Base-by-base conservation (phyloP, 352 stramenopile species). In the Sclerospora graminicola region DNA sequence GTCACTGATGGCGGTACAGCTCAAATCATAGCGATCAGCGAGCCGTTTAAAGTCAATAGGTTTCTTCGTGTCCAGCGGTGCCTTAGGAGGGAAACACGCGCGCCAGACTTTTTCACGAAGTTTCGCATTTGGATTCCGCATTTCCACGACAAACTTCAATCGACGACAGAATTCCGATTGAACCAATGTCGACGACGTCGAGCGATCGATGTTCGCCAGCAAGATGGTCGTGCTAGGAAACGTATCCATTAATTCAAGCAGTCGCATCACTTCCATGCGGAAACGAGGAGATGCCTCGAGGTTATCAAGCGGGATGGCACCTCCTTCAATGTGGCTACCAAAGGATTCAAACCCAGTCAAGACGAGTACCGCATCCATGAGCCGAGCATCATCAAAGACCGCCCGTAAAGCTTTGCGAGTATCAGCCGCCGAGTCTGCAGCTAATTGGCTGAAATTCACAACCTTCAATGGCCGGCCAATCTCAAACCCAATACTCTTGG, bases 341-440 rank as follows among this genome's bases (percentile, higher is more conserved):
- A 94, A 89, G 21, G 80, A 79, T 59, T 95, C 83, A 34, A 95
- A 93, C 26, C 81, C 83, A 18, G 86, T 82, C 20, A 95, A 65
- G 24, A 92, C 76, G 1, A 92, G 61, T 28, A 95, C 79, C 0
- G 81, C 72, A 49, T 93, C 83, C 71, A 89, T 89, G 30, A 94
- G 63, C 7, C 79, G 64, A 16, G 81, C 83, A 56, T 94, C 83
- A 55, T 89, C 66, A 47, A 94, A 86, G n/a, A 91, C 78, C 1
- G 76, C 69, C 14, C 77, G 64, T 37, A 94, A 59, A 1, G 72
- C 60, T 49, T 85, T 83, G 19, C 76, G 75, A 8, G 75, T 85
- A 52, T 89, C 77, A n/a, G 72, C 63, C 1, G 70, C 44, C 45
- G 77, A 87, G 49, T 92, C 80, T 7, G 68, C 62, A 43, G 85